Evolutionary conservation across 768 basidiomycete genomes (phyloP), one percentile per base, ranked within the genome.

Genomic region (Kwoniella sp.): DNA sequence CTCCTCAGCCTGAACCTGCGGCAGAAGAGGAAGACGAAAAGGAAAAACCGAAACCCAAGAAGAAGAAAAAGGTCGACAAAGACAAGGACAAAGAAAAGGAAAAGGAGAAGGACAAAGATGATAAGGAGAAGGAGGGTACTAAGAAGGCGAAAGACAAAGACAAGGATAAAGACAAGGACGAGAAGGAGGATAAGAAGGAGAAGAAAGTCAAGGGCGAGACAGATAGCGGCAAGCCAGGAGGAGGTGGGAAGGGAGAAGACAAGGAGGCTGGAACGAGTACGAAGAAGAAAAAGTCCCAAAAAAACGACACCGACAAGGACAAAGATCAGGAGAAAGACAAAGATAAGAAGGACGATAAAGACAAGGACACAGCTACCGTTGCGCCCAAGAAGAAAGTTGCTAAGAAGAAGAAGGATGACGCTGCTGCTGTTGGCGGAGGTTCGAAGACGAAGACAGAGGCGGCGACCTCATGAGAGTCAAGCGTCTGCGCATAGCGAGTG

Each of bases 41-140:
- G 17, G 71, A 72, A 37, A 73, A 73, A 61, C 67, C 69, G 55
- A 76, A 76, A 67, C 68, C 67, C 28, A 73, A 71, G 56, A 60
- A 68, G 69, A 67, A 66, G 65, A 69, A 72, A 45, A 66, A 63
- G 31, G 59, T 38, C 20, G 50, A 60, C 48, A 31, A 52, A 45
- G 55, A 63, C 31, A 63, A 63, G 38, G 53, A 63, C 13, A 55
- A 38, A 25, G 53, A 55, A 3, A 56, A 38, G 37, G 53, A 55
- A 3, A 56, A 55, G 28, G 55, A 55, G 7, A 65, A 58, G 29
- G 48, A 37, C 11, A 50, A 41, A 29, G 50, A 51, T 23, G 50
- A 51, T 23, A 51, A 38, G n/a, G 37, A 55, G 15, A 30, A 55
- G 29, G 54, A 55, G 31, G 51, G 31, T n/a, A 22, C 22, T 4